Evolutionary conservation across 441 rosid species (phyloP).

Genomic region (Croton setiger): DNA sequence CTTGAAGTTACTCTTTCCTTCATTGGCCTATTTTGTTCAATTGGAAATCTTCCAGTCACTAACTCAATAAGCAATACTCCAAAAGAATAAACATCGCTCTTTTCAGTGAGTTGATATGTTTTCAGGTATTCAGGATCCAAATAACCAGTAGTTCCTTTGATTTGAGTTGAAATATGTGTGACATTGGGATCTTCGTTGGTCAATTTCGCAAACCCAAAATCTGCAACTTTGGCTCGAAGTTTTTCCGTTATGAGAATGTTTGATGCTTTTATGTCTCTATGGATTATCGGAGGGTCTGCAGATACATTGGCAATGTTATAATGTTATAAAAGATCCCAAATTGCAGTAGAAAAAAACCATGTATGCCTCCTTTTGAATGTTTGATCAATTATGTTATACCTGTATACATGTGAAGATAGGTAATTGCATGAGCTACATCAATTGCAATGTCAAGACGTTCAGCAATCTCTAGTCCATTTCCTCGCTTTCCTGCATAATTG

Average conservation of each 20-base stretch:
- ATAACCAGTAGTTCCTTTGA: slow-evolving; percentile 69
- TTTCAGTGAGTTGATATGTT: slow-evolving; percentile 61
- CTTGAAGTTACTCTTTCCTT: slow-evolving; percentile 46
- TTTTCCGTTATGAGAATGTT: slow-evolving; percentile 63
- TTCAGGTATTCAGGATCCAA: slow-evolving; percentile 66
- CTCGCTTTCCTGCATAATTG: slow-evolving; percentile 41
- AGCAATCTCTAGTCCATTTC: slow-evolving; percentile 59
- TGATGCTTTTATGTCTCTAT: slow-evolving; percentile 82
- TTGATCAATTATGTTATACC: slow-evolving; percentile 33
- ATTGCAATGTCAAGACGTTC: slow-evolving; percentile 83
- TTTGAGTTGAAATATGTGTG: slow-evolving; percentile 62
- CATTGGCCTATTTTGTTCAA: slow-evolving; percentile 38
- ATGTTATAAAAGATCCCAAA: slow-evolving; percentile 11
- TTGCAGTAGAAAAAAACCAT: background rate
- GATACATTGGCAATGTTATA: slow-evolving; percentile 12
- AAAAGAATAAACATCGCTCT: slow-evolving; percentile 72
- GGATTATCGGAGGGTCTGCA: slow-evolving; percentile 82
- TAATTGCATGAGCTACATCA: slow-evolving; percentile 86
- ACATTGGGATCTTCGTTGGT: slow-evolving; percentile 36
- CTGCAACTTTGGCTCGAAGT: slow-evolving; percentile 57
- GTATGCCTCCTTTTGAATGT: background rate
- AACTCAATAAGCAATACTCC: slow-evolving; percentile 65
- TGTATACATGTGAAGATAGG: slow-evolving; percentile 81
- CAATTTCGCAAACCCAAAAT: slow-evolving; percentile 59
- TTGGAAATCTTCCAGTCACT: slow-evolving; percentile 59